phyloP scores from a whole-genome alignment of 495 filamentous ascomycete genomes.

The Rhizodiscina lignyota region DNA sequence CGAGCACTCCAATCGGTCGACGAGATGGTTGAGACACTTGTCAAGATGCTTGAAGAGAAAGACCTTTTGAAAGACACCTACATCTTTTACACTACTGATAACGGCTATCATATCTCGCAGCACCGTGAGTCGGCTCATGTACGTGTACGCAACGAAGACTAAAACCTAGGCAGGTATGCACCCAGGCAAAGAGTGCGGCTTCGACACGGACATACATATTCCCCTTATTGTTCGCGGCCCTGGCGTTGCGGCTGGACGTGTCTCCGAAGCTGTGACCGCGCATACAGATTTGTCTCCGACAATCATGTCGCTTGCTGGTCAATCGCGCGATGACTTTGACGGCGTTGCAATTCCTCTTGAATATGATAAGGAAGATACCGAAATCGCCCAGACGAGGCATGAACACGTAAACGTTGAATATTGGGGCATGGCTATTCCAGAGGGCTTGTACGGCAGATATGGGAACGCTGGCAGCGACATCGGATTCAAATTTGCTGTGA shows the following conservation, averaged over 20 bases:
- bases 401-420: conserved; percentile 26
- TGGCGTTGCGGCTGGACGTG: conserved; percentile 8
- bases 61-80: conserved; percentile 50
- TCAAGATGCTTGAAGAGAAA: conserved; percentile 32
- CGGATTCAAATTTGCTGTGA: too few species aligned
- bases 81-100: conserved; percentile 57
- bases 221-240: conserved; percentile 34
- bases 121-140: too few species aligned
- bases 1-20: conserved; percentile 51
- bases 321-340: conserved; percentile 13
- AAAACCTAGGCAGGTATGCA: too few species aligned
- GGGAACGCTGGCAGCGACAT: not conserved
- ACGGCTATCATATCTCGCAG: conserved; percentile 61
- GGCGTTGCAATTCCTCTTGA: conserved; percentile 16
- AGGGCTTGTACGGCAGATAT: conserved; percentile 6
- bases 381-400: conserved; percentile 23
- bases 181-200: conserved; percentile 55
- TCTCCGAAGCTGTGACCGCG: conserved; percentile 40
- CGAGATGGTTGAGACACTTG: conserved; percentile 46
- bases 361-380: too few species aligned
- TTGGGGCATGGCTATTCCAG: conserved; percentile 19
- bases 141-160: too few species aligned
- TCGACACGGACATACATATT: conserved; percentile 59
- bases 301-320: conserved; percentile 36
- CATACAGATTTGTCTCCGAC: conserved; percentile 58